Base-by-base conservation (phyloP, 1,284 basidiomycete species). In the Ceratobasidium sp. region DNA sequence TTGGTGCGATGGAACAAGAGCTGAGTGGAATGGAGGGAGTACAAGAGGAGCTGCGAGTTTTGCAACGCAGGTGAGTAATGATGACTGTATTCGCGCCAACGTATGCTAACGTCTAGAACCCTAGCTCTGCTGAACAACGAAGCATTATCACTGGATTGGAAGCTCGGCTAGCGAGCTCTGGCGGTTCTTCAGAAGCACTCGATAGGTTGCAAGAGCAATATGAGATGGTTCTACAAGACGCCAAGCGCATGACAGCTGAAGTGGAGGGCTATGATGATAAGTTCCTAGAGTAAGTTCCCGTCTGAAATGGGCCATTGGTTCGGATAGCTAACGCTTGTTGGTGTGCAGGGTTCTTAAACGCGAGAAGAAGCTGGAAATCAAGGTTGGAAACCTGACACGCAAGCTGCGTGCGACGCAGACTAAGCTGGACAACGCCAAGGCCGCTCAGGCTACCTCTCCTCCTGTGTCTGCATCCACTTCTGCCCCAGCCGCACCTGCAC, bases 261-360 rank as follows among this genome's bases (percentile, higher is more conserved):
- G 63, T 77, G 3, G 77, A 77, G 63, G 77, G 73, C 37, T 65
- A 73, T n/a, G 77, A 77, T 35, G 77, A 77, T 33, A 77, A 75
- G 54, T 51, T 77, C 23, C 77, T 77, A 26, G 77, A 77, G 77
- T 77, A 39, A 73, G 76, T 31, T 31, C n/a, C 11, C 31, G 33
- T n/a, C 26, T 20, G 17, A 17, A 23, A 26, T 35, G 3, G 33
- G 28, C 15, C 7, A 31, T 15, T 28, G 20, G 60, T 7, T 26
- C 26, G 28, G 33, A 31, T 20, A 64, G 11, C 39, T 39, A 23
- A 53, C 11, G 15, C 31, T 13, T 66, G 20, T 23, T 64, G 28
- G 17, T 42, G 35, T 53, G 15, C 23, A 77, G 77, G 42, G 77
- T 77, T 10, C 45, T 77, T 51, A 77, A 77, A 39, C 63, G 73